These are phyloP conservation scores for Naegleria lovaniensis DNA, from an alignment of 208 protist genomes.

Conservation along the genomic window DNA sequence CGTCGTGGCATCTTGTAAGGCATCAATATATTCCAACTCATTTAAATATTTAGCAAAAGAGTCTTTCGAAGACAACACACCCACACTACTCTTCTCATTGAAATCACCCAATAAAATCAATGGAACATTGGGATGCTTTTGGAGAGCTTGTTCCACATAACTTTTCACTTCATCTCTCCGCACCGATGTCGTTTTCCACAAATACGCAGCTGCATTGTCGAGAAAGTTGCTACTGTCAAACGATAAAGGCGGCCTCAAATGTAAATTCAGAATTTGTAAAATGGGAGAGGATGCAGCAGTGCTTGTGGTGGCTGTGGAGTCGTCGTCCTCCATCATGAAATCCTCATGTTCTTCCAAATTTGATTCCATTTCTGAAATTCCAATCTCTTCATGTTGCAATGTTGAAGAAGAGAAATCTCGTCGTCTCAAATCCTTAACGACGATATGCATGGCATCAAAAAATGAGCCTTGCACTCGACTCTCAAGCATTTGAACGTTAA, in stretches of 20 bases:
- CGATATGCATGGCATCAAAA: not conserved
- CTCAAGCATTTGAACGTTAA: not conserved
- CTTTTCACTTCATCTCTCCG: not conserved
- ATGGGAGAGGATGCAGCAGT: too few relatives aligned
- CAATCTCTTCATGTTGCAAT: too few relatives aligned
- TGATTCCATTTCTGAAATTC: too few relatives aligned
- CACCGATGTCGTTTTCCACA: not conserved
- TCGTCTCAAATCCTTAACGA: not conserved
- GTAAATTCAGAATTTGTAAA: not conserved
- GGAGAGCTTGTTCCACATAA: not conserved
- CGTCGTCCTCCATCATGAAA: too few relatives aligned
- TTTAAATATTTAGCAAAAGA: not conserved
- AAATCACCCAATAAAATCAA: not conserved
- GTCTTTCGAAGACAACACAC: not conserved
- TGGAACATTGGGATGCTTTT: not conserved
- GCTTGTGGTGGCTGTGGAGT: too few relatives aligned
- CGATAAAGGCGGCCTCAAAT: not conserved
- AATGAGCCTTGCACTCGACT: not conserved
- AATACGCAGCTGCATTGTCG: not conserved
- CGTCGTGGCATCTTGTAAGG: not conserved
- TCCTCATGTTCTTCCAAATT: too few relatives aligned
- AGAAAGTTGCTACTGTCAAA: not conserved
- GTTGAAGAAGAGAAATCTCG: too few relatives aligned
- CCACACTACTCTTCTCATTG: not conserved
- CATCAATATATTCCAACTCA: not conserved